Base-by-base conservation (phyloP, 768 basidiomycete genomes). In the Roridomyces roridus region DNA sequence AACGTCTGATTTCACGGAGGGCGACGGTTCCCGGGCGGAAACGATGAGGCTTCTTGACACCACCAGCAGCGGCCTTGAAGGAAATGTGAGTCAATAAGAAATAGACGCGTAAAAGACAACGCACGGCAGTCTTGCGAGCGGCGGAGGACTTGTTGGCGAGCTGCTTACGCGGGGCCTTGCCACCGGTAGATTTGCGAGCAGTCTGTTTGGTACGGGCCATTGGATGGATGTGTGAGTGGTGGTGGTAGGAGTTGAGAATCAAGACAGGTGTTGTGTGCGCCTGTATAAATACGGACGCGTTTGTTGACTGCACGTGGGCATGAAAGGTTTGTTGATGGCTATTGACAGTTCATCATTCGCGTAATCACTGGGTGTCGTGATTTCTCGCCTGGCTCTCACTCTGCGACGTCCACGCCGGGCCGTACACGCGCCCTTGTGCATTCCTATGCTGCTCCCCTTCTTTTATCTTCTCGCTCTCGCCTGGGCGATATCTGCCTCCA, bases 1-100 rank as follows among this genome's bases (percentile, higher is more conserved):
- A n/a, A n/a, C n/a, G n/a, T n/a, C n/a, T n/a, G n/a, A n/a, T n/a
- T n/a, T n/a, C n/a, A n/a, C n/a, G n/a, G n/a, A n/a, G n/a, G n/a
- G n/a, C n/a, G n/a, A n/a, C n/a, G n/a, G n/a, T n/a, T n/a, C n/a
- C n/a, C n/a, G n/a, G n/a, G n/a, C n/a, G n/a, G n/a, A n/a, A n/a
- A n/a, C n/a, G n/a, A n/a, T n/a, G n/a, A n/a, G n/a, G n/a, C 83
- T 94, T 95, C 89, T 96, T 96, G 60, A 96, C 93, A 82, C 94
- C 94, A 77, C 94, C 93, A 62, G 93, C 85, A 52, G 86, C 80
- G 70, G 85, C 69, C 88, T 86, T 63, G 70, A 59, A 74, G 72
- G 65, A 9, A 26, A 77, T 69, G 54, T 72, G 44, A 52, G 40
- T 77, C n/a, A n/a, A 20, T 46, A n/a, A 51, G 36, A 61, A 73